Conservation (phyloP, 2,329 filamentous ascomycete species). For the Penicillium corylophilum region DNA sequence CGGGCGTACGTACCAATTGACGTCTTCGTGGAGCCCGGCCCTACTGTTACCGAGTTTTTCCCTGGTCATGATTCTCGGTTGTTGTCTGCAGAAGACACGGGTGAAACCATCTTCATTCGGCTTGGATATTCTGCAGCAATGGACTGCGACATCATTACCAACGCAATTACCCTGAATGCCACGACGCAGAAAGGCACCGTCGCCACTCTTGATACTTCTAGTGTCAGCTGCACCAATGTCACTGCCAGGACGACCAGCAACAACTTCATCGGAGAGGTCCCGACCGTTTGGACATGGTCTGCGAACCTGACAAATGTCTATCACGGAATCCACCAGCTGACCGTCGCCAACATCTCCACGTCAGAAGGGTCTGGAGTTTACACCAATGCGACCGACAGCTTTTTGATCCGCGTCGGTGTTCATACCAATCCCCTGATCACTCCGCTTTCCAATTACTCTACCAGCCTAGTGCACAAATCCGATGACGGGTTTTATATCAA, state of each 20-base stretch:
- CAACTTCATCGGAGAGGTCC: slow-evolving; percentile 51
- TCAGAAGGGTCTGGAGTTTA: not conserved
- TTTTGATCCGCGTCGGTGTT: not conserved
- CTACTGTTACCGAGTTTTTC: slow-evolving; percentile 59
- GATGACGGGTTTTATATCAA: slow-evolving; percentile 48
- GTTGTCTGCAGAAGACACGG: slow-evolving; percentile 49
- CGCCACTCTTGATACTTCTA: slow-evolving; percentile 46
- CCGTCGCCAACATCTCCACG: slow-evolving; percentile 48
- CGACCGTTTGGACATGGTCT: slow-evolving; percentile 55
- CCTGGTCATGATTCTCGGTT: slow-evolving; percentile 59
- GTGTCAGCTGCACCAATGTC: slow-evolving; percentile 47
- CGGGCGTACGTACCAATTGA: slow-evolving; percentile 58
- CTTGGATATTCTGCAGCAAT: slow-evolving; percentile 61
- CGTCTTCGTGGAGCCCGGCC: slow-evolving; percentile 50
- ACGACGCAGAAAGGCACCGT: slow-evolving; percentile 49
- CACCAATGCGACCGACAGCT: not conserved
- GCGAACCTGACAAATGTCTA: slow-evolving; percentile 56
- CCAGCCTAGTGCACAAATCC: slow-evolving; percentile 48
- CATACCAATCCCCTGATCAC: not conserved
- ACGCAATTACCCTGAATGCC: slow-evolving; percentile 53
- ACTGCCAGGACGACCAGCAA: slow-evolving; percentile 25
- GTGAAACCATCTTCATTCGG: slow-evolving; percentile 48
- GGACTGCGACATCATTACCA: slow-evolving; percentile 56
- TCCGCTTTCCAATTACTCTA: slow-evolving; percentile 56
- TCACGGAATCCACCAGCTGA: slow-evolving; percentile 61